A percentile compares a stretch with the other conserved stretches of the same genome.
phyloP scores from a whole-genome alignment of 2,329 filamentous ascomycete genomes.

The Xylaria sp. region DNA sequence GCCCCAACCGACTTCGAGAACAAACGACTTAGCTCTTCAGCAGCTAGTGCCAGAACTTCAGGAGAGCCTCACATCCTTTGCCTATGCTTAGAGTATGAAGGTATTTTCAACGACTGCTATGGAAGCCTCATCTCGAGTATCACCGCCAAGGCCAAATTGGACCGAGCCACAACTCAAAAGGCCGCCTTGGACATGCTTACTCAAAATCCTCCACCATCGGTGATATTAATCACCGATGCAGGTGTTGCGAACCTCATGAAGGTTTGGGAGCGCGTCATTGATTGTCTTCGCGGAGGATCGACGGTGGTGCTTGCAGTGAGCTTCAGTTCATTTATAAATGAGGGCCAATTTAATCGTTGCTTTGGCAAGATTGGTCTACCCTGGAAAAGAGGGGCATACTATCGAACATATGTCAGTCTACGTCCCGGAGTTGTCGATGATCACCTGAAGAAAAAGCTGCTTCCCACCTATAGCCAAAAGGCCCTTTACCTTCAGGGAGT shows the following conservation, averaged over 20 bases:
- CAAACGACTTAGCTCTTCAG: constrained; percentile 4
- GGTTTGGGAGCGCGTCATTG: constrained; percentile 34
- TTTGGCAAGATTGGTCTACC: constrained; percentile 45
- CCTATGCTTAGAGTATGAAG: constrained; percentile 34
- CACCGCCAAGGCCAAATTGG: constrained; percentile 31
- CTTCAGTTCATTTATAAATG: constrained; percentile 35
- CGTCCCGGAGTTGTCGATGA: constrained; percentile 36
- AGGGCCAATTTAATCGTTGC: constrained; percentile 40
- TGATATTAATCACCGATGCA: constrained; percentile 31
- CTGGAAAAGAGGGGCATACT: constrained; percentile 40
- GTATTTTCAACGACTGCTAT: constrained; percentile 28
- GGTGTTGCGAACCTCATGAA: constrained; percentile 24
- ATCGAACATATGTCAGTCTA: constrained; percentile 37
- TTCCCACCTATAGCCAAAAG: constrained; percentile 43
- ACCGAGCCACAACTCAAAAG: constrained; percentile 33
- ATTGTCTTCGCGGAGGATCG: constrained; percentile 31
- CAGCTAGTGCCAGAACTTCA: constrained; percentile 3
- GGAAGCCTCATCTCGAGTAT: constrained; percentile 32
- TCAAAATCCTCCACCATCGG: constrained; percentile 27
- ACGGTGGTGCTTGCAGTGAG: constrained; percentile 31
- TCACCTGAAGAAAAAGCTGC: constrained; percentile 36
- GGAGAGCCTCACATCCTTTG: constrained; percentile 29
- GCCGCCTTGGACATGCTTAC: constrained; percentile 31
- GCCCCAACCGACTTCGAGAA: constrained; percentile 30
- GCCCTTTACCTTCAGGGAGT: constrained; percentile 40